Evolutionary conservation across 768 basidiomycete species (phyloP).

Genomic region (Mrakia gelida): DNA sequence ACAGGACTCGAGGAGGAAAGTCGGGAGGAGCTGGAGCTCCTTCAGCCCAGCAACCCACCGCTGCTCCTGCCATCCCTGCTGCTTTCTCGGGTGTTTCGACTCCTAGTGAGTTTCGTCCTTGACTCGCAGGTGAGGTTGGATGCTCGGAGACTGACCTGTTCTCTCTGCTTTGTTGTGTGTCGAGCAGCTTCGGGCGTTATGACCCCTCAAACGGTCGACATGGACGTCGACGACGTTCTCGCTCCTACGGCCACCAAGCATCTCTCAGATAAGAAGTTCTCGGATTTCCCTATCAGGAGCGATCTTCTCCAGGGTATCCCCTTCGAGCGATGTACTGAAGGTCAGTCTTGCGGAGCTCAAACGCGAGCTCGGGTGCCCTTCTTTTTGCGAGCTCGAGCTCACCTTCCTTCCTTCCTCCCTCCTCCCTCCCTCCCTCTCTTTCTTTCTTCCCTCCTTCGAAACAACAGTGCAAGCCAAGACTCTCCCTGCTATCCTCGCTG

Average conservation of each 20-base stretch:
- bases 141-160: neutral
- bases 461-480: conserved; percentile 40
- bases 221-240: neutral
- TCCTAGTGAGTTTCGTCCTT: neutral
- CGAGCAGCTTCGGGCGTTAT: neutral
- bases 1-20: conserved; percentile 1
- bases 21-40: neutral
- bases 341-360: conserved; percentile 27
- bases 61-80: neutral
- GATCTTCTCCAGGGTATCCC: conserved; percentile 35
- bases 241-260: conserved; percentile 23
- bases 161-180: neutral
- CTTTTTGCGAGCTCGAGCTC: neutral
- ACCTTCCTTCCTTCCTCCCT: neutral
- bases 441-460: neutral
- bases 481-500: conserved; percentile 35
- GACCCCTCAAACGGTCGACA: neutral
- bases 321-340: conserved; percentile 39
- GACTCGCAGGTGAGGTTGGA: neutral
- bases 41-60: neutral
- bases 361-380: neutral
- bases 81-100: neutral
- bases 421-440: too few species aligned
- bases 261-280: conserved; percentile 25
- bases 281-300: conserved; percentile 19